Conservation (phyloP, 1,284 basidiomycete genomes). For the Moesziomyces aphidis region DNA sequence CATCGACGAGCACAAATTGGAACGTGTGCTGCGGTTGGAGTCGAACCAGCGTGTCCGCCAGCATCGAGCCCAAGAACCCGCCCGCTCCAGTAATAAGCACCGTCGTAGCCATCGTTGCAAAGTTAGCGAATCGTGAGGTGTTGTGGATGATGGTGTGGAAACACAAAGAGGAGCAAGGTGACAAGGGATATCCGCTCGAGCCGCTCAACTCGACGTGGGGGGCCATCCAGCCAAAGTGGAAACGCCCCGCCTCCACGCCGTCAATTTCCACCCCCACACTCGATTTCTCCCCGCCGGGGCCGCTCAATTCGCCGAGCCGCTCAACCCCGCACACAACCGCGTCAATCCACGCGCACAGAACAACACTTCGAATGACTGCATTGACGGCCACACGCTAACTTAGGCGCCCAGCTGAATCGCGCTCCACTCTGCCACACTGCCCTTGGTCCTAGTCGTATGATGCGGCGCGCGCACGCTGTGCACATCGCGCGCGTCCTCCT, state of each 20-base stretch:
- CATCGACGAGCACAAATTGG: conserved; percentile 49
- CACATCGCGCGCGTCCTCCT: conserved; percentile 15
- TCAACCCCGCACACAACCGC: too few species aligned
- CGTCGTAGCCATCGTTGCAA: conserved; percentile 20
- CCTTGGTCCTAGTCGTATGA: conserved; percentile 39
- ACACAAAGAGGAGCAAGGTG: too few species aligned
- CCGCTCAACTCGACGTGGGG: neutral
- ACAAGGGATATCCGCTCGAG: too few species aligned
- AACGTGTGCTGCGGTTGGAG: conserved; percentile 26
- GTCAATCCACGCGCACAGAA: neutral
- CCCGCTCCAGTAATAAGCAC: conserved; percentile 54
- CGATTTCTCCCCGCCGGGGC: neutral
- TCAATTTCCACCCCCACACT: neutral
- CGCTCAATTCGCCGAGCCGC: neutral
- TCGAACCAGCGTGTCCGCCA: conserved; percentile 35
- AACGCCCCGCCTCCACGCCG: neutral
- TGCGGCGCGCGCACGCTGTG: conserved; percentile 22
- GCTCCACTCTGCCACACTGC: conserved; percentile 58
- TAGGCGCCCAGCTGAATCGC: conserved; percentile 52
- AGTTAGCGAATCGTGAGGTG: too few species aligned
- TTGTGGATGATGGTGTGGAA: too few species aligned
- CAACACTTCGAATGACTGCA: neutral
- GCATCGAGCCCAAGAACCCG: conserved; percentile 47
- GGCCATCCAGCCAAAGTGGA: neutral
- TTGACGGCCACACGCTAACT: neutral